Evolutionary conservation across 139 green algal genomes (phyloP), one percentile per base, ranked within the genome.

Genomic region (Pedinophyceae sp.): DNA sequence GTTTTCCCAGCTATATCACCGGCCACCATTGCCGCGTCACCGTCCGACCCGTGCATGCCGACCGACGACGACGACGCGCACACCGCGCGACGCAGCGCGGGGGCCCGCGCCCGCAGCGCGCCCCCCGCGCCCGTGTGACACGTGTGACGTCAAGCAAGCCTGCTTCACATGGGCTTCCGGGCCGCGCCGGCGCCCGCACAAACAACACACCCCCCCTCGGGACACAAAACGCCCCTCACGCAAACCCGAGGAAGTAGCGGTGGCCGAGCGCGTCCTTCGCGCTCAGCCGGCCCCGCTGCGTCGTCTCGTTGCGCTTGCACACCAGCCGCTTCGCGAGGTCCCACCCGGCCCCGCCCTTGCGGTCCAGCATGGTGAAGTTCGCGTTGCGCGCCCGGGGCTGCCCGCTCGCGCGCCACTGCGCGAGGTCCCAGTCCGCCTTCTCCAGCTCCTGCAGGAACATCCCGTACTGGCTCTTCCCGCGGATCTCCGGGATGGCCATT

Each of bases 311-410:
- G 13, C 74, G 69, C 51, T 68, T 58, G 23, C 64, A 55, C 2
- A 89, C 55, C 24, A 94, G 70, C 62, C 78, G 74, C 19, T 55
- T 65, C 1, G 78, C 84, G 19, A 94, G 62, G 64, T 94, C 84
- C 75, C 79, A 93, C 24, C 82, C 85, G n/a, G 81, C 76, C 2
- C 59, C 55, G 20, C 57, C 62, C 13, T 66, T 64, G 28, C 71
- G 58, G 59, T 94, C 85, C 55, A 94, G 66, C 34, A 88, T 65
- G 1, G 58, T 62, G 54, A 89, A 90, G 64, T 93, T 74, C 52
- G 54, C 69, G 23, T 22, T 43, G 23, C 55, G 39, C 2, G 67
- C 64, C 30, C 16, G 20, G 19, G 5, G 5, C 18, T 48, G 30
- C 30, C 30, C 23, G 17, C 3, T 18, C 29, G 17, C 29, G 0